These are phyloP conservation scores for Pichia membranifaciens DNA, from an alignment of 805 yeast species.

Conservation along the genomic window DNA sequence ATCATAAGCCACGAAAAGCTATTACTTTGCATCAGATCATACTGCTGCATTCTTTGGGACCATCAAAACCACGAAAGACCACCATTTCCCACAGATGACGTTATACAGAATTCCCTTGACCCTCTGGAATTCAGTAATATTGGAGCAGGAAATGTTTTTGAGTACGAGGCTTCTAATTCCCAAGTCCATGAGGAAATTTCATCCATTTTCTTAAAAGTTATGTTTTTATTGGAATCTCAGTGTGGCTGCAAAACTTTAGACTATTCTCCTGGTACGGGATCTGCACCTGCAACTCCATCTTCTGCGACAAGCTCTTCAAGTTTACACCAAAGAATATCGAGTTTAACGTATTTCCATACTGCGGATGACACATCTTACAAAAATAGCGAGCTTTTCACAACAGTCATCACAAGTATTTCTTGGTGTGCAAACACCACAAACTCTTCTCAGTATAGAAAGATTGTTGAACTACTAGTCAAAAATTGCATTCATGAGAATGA, in stretches of 20 bases:
- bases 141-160: constrained; percentile 35
- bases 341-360: constrained; percentile 32
- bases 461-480: constrained; percentile 71
- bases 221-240: constrained; percentile 54
- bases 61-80: constrained; percentile 55
- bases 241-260: constrained; percentile 39
- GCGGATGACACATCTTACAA: constrained; percentile 25
- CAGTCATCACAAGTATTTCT: constrained; percentile 66
- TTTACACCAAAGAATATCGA: constrained; percentile 34
- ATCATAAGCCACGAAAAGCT: constrained; percentile 63
- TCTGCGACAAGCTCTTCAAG: constrained; percentile 21
- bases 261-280: constrained; percentile 4
- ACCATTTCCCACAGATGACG: constrained; percentile 61
- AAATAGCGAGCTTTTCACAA: constrained; percentile 59
- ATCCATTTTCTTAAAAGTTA: constrained; percentile 45
- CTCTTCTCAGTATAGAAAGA: constrained; percentile 43
- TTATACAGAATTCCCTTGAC: constrained; percentile 30
- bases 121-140: constrained; percentile 30
- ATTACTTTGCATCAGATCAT: constrained; percentile 63
- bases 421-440: constrained; percentile 46
- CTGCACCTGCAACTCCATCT: constrained; percentile 17
- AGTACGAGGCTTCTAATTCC: constrained; percentile 39
- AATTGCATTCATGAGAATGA: constrained; percentile 66
- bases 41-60: constrained; percentile 64
- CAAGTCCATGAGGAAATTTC: constrained; percentile 69